These are phyloP conservation scores for Ilyonectria mors-panacis DNA, from an alignment of 2,329 filamentous ascomycete species.

Conservation along the genomic window DNA sequence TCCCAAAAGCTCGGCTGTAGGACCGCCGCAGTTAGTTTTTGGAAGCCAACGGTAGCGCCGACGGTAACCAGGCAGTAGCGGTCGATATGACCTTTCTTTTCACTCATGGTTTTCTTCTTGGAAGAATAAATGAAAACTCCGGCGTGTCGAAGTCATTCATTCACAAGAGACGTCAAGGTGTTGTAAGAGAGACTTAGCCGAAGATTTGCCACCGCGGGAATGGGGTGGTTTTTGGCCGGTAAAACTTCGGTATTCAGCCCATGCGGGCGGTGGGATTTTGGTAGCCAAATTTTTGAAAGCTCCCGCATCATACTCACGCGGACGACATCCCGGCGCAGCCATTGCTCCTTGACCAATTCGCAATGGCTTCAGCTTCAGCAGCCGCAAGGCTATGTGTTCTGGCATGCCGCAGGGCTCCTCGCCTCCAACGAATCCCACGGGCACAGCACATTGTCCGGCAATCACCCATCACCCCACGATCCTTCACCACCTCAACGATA, in stretches of 20 bases:
- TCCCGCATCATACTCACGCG: constrained; percentile 36
- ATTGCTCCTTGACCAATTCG: constrained; percentile 45
- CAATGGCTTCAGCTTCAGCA: constrained; percentile 58
- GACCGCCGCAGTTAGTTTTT: constrained; percentile 76
- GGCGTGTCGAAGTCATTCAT: constrained; percentile 12
- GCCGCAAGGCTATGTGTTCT: constrained; percentile 55
- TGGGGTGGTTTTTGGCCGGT: constrained; percentile 31
- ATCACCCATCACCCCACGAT: constrained; percentile 40
- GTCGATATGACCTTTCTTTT: constrained; percentile 24
- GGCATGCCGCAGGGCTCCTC: constrained; percentile 51
- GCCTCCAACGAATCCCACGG: constrained; percentile 42
- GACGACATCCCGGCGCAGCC: constrained; percentile 43
- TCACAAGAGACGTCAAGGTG: constrained; percentile 1
- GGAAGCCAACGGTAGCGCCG: constrained; percentile 91
- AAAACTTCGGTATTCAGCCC: constrained; percentile 45
- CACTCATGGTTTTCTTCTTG: constrained; percentile 24
- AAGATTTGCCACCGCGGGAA: constrained; percentile 29
- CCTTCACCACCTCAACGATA: constrained; percentile 52
- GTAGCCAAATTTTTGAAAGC: constrained; percentile 53
- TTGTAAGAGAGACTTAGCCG: constrained; percentile 35
- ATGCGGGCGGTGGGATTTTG: constrained; percentile 29
- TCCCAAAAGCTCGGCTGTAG: constrained; percentile 74
- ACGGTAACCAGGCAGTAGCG: constrained; percentile 86
- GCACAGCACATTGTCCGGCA: constrained; percentile 45
- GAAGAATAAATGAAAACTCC: constrained; percentile 6